Conservation (phyloP, 257 asterid species). For the Solanum etuberosum region DNA sequence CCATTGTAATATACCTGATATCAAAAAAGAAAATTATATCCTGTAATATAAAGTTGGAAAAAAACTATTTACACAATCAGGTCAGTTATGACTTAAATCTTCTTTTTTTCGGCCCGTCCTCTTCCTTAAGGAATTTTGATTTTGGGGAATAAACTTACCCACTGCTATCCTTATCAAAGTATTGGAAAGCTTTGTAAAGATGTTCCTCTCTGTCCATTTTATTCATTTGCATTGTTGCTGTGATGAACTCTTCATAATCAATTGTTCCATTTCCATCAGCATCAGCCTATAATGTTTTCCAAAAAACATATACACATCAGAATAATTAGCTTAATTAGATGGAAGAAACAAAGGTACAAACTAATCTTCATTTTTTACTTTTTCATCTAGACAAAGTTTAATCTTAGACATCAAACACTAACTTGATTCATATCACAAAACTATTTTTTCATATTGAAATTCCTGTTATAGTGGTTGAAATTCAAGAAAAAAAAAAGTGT, state of each 20-base stretch:
- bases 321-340: background rate
- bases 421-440: background rate
- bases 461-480: background rate
- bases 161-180: slow-evolving; percentile 49
- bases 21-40: background rate
- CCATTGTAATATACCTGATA: slow-evolving; percentile 52
- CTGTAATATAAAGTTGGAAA: background rate
- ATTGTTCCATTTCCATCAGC: slow-evolving; percentile 55
- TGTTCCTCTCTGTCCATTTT: slow-evolving; percentile 59
- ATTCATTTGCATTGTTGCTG: slow-evolving; percentile 63
- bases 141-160: slow-evolving; percentile 17
- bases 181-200: slow-evolving; percentile 59
- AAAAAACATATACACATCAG: background rate
- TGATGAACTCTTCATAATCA: slow-evolving; percentile 57
- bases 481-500: background rate
- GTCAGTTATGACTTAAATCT: background rate
- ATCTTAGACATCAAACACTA: background rate
- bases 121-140: background rate
- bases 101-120: background rate
- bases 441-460: background rate
- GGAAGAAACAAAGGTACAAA: background rate
- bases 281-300: slow-evolving; percentile 25
- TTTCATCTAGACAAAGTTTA: background rate
- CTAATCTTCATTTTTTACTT: background rate
- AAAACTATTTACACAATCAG: background rate